Conservation (phyloP, 2,329 filamentous ascomycete genomes). For the Fusarium illudens region DNA sequence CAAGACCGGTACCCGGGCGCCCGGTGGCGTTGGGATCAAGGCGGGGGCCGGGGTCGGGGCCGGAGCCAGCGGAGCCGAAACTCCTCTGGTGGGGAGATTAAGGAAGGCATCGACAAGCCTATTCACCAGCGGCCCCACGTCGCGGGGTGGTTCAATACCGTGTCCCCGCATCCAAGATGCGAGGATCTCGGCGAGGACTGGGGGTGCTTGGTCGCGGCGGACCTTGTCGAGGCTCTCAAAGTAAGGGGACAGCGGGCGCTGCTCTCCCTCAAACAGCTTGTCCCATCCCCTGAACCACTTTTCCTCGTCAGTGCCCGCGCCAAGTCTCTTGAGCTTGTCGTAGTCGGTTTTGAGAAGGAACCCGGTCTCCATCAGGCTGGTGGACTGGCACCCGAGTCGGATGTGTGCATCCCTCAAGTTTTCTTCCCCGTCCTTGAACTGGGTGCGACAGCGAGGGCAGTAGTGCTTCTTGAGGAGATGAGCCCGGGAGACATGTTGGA, state of each 20-base stretch:
- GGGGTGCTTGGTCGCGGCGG: neutral
- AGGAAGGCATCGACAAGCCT: neutral
- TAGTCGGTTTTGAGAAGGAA: neutral
- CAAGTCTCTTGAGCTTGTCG: neutral
- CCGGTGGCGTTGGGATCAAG: neutral
- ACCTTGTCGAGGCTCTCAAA: neutral
- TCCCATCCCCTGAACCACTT: neutral
- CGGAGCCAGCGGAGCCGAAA: too few relatives aligned
- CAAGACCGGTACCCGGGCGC: too few relatives aligned
- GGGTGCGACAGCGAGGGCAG: neutral
- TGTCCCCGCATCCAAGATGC: neutral
- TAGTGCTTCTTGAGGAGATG: neutral
- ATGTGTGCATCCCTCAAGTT: neutral
- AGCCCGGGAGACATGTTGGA: neutral
- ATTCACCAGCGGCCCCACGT: neutral
- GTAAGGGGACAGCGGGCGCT: neutral
- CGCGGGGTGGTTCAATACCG: too few relatives aligned
- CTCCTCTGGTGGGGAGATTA: neutral
- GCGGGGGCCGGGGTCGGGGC: neutral
- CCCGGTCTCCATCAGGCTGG: neutral
- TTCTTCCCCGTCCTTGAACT: neutral
- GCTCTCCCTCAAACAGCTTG: neutral
- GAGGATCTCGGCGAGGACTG: neutral
- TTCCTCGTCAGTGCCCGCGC: neutral
- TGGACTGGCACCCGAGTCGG: neutral